Base-by-base conservation (phyloP, 1,139 yeast genomes). In the Yamadazyma dendronema region DNA sequence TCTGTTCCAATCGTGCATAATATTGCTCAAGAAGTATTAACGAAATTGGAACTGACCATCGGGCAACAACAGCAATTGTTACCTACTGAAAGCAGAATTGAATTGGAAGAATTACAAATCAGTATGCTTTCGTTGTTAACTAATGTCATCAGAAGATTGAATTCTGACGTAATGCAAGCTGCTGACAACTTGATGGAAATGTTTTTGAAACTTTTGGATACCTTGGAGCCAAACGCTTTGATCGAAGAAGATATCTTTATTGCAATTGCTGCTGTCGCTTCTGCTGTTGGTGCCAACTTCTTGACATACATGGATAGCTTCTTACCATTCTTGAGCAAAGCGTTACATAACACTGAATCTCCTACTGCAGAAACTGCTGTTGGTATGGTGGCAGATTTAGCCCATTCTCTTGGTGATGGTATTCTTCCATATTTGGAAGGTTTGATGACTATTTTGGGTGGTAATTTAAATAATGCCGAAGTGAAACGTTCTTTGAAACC, bases 201-300 rank as follows among this genome's bases (percentile, higher is more conserved):
- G 59, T 82, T 90, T 54, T 67, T 90, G 54, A 84, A 79, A 53
- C 69, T 92, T 52, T 66, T 84, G 52, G 75, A 68, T 38, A 60
- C 68, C 8, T 79, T 82, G 56, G 72, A 76, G 57, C 65, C 78
- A 59, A 84, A 87, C 55, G 83, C 96, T 3, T 70, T 85, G 45
- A 84, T 90, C 42, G 97, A 92, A 61, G 98, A 94, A 62, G 98
- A 92, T 60, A 80, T 92, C 6, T 87, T 88, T 59, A 85, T 88
- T 57, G 95, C 96, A 10, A 80, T 94, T 47, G 85, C 96, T 28
- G 87, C 98, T 0, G 77, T 92, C 40, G 94, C 97, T 1, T 74
- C 84, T 29, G 84, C 96, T 1, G 67, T 85, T 46, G 90, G 82
- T 39, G 77, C 70, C 28, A 69, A 73, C 28, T 92, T 92, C 59